Evolutionary conservation across 345 rosid species (phyloP).

Genomic region (Aquilaria sinensis): DNA sequence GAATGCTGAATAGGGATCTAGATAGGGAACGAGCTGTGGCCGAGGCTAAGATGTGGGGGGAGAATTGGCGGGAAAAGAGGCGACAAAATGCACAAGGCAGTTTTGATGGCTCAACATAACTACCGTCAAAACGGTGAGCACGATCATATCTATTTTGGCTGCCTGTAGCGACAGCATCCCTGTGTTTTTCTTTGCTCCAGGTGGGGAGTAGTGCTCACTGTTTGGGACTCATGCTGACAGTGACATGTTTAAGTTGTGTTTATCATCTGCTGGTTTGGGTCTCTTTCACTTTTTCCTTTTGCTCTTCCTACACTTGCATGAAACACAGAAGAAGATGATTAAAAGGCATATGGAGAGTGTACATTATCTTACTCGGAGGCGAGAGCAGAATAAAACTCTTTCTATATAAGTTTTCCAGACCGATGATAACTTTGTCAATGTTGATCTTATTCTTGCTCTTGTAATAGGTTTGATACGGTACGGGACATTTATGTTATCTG

Average conservation of each 20-base stretch:
- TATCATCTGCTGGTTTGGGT: too few relatives aligned
- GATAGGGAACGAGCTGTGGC: conserved; percentile 94
- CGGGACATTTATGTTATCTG: conserved; percentile 10
- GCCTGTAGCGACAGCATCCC: conserved; percentile 3
- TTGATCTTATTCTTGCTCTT: conserved; percentile 19
- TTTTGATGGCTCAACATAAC: conserved; percentile 36
- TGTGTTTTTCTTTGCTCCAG: neutral
- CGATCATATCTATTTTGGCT: neutral
- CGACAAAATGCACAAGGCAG: conserved; percentile 65
- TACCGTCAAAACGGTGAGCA: conserved; percentile 10
- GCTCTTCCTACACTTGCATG: conserved; percentile 2
- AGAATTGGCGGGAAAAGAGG: conserved; percentile 80
- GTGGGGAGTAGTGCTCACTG: neutral
- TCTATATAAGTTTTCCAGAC: conserved; percentile 22
- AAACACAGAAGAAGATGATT: conserved; percentile 13
- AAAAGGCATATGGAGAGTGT: conserved; percentile 19
- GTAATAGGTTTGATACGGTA: conserved; percentile 7
- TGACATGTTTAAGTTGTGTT: neutral
- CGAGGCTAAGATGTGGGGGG: conserved; percentile 98
- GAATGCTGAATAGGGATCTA: conserved; percentile 60
- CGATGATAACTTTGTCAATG: conserved; percentile 8
- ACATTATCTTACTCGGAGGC: conserved; percentile 28
- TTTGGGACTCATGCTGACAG: conserved; percentile 8
- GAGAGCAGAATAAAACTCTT: conserved; percentile 18
- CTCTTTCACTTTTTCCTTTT: neutral